phyloP scores from a whole-genome alignment of 371 early-diverging fungal genomes.

The Circinella minor region DNA sequence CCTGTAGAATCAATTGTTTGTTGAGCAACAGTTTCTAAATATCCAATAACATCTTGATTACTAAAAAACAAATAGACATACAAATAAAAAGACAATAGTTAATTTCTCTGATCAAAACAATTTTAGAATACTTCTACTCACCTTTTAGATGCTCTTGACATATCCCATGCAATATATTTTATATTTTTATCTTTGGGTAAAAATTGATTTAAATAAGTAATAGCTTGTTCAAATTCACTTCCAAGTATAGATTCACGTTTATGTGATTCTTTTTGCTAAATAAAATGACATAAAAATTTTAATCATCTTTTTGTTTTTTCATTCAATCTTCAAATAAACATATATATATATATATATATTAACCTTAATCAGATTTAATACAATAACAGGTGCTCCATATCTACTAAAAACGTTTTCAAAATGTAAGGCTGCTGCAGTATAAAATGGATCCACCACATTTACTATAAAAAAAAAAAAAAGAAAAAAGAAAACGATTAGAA shows the following conservation, averaged over 20 bases:
- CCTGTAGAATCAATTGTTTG: constrained; percentile 85
- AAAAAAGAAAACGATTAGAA: background rate
- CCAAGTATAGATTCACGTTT: constrained; percentile 87
- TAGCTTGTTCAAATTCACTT: constrained; percentile 82
- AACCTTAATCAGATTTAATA: constrained; percentile 92
- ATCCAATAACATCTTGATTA: constrained; percentile 88
- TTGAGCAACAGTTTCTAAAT: constrained; percentile 88
- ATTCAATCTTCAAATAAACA: too few species aligned
- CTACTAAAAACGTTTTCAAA: constrained; percentile 89
- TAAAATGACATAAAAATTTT: background rate
- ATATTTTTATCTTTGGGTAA: constrained; percentile 82
- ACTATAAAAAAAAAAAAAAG: constrained; percentile 38
- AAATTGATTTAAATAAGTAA: constrained; percentile 89
- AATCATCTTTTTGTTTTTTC: too few species aligned
- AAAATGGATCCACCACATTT: constrained; percentile 91
- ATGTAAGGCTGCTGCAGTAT: constrained; percentile 88
- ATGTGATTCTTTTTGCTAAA: constrained; percentile 83
- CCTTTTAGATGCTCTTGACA: constrained; percentile 95
- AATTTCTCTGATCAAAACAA: too few species aligned
- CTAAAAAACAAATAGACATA: background rate
- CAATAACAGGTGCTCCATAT: constrained; percentile 90
- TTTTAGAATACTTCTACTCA: constrained; percentile 17
- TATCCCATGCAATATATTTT: constrained; percentile 95
- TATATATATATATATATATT: background rate
- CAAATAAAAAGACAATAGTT: background rate